Base-by-base conservation (phyloP, 352 stramenopile genomes). In the Bremia lactucae region DNA sequence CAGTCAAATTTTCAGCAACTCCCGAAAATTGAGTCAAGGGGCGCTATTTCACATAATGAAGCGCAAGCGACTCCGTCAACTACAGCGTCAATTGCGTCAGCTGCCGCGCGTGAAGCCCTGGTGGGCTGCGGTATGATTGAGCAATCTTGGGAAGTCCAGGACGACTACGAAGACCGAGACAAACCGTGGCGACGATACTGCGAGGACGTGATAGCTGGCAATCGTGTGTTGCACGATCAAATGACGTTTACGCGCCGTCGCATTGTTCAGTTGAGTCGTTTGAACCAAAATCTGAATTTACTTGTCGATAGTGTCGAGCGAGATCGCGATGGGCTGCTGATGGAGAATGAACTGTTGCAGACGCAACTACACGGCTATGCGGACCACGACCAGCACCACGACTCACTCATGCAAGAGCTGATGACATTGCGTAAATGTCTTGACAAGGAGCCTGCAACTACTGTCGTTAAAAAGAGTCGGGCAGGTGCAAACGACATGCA, bases 311-410 rank as follows among this genome's bases (percentile, higher is more conserved):
- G 78, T n/a, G 72, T 92, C 26, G 80, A 92, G 35, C 77, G 73
- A 36, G 80, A 92, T 39, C 80, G 80, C 9, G 77, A 92, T 26
- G 69, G 77, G 2, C 49, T 92, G 19, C 42, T 90, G 20, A 78
- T 86, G 46, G 80, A 92, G 39, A 92, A 88, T 38, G 75, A 92
- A 41, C 44, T 87, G 20, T 54, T 92, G 11, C 78, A 88, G 42
- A 76, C 63, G 6, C 74, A 87, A 56, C 31, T 90, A 4, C 60
- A 85, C 24, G 75, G 67, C 5, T 79, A 79, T 36, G 68, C 83
- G 25, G 62, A 81, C 33, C 65, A 82, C 24, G 75, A 86, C 25
- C 47, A 69, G 4, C 65, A 86, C 23, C 73, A 87, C 38, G 74
- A 87, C 22, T 72, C 65, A 4, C 42, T 89, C 18, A 63, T 85